Evolutionary conservation across 371 early-diverging fungal genomes (phyloP).

Genomic region (Dipsacomyces acuminosporus): DNA sequence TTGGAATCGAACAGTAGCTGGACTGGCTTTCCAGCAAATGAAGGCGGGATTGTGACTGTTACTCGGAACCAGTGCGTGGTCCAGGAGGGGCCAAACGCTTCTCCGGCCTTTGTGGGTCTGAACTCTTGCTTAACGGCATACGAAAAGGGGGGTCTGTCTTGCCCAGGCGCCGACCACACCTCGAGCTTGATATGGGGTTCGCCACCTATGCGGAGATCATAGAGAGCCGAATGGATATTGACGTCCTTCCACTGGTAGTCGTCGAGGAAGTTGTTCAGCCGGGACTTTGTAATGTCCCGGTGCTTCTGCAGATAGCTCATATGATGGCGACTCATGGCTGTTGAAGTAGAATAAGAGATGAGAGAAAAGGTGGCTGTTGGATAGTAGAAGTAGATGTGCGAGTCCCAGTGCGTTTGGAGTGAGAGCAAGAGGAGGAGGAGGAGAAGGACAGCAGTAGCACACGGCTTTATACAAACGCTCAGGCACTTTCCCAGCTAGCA

Average conservation of each 20-base stretch:
- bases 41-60: constrained; percentile 14
- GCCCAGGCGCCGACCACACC: constrained; percentile 76
- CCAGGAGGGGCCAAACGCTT: constrained; percentile 84
- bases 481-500: too few relatives aligned
- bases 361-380: background rate
- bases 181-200: constrained; percentile 48
- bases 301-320: constrained; percentile 48
- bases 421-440: background rate
- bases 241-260: constrained; percentile 57
- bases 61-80: constrained; percentile 47
- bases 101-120: constrained; percentile 61
- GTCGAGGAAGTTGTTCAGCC: constrained; percentile 55
- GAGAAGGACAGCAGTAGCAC: background rate
- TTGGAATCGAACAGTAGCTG: constrained; percentile 63
- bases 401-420: background rate
- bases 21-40: constrained; percentile 17
- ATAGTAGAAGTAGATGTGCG: background rate
- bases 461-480: too few relatives aligned
- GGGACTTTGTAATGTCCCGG: constrained; percentile 55
- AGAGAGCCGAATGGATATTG: constrained; percentile 52
- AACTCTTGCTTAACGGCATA: constrained; percentile 75
- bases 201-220: constrained; percentile 27
- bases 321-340: constrained; percentile 24
- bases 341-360: background rate
- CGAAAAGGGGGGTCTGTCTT: constrained; percentile 73